Evolutionary conservation across 208 protist genomes (phyloP).

Genomic region (Acanthamoeba triangularis): DNA sequence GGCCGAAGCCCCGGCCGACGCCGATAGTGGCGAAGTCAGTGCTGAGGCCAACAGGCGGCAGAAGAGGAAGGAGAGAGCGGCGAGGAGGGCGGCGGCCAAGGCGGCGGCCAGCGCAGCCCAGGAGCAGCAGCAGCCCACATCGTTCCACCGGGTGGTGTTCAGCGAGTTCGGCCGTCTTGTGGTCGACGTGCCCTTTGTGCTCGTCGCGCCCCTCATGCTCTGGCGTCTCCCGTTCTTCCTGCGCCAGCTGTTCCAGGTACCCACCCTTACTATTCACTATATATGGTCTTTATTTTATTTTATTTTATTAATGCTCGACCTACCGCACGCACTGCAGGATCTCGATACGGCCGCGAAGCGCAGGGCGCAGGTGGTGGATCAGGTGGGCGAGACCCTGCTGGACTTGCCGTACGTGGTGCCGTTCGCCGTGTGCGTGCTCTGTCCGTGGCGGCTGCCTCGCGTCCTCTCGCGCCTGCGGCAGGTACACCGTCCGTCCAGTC

Average conservation of each 20-base stretch:
- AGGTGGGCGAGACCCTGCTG: background rate
- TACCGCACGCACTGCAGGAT: background rate
- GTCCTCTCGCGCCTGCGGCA: background rate
- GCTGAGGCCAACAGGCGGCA: background rate
- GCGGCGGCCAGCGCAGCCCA: background rate
- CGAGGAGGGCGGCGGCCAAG: background rate
- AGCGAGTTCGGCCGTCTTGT: background rate
- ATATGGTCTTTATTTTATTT: background rate
- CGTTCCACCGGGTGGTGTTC: constrained; percentile 37
- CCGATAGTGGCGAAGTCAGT: no score
- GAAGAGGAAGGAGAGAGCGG: background rate
- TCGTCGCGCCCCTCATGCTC: constrained; percentile 5
- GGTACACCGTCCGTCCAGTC: no score
- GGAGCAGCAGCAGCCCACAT: background rate
- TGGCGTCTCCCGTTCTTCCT: constrained; percentile 26
- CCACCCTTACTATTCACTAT: background rate
- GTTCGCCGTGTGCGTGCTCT: background rate
- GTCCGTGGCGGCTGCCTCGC: background rate
- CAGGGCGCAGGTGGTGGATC: background rate
- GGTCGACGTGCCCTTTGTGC: background rate
- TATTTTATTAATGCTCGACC: background rate
- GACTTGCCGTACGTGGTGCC: background rate
- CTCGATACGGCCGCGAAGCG: background rate
- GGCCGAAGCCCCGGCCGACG: background rate
- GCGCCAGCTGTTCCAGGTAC: background rate